phyloP scores from a whole-genome alignment of 176 grass and related monocot genomes.

The Metroxylon sagu region DNA sequence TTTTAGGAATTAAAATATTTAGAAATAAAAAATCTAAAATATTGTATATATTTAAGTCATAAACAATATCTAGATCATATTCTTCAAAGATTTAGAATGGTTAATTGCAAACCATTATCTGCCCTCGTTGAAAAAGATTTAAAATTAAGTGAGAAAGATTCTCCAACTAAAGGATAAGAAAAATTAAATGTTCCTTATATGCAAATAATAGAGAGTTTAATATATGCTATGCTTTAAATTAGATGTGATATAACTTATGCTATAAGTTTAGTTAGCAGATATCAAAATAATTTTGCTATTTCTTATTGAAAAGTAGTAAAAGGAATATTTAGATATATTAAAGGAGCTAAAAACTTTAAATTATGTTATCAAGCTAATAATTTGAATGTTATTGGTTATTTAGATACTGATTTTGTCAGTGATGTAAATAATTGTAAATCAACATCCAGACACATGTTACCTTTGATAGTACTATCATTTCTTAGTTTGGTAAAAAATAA shows the following conservation, averaged over 20 bases:
- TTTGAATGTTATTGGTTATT: background rate
- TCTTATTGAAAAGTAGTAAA: background rate
- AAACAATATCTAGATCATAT: background rate
- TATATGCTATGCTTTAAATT: background rate
- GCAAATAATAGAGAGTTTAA: background rate
- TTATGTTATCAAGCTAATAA: background rate
- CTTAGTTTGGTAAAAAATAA: background rate
- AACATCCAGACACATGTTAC: background rate
- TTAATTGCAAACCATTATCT: background rate
- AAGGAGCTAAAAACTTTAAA: background rate
- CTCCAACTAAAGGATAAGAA: background rate
- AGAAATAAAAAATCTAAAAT: background rate
- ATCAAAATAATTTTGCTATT: background rate
- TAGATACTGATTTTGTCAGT: background rate
- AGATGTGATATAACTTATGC: background rate
- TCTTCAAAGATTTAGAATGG: background rate
- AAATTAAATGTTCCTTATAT: no score
- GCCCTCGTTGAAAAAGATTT: no score
- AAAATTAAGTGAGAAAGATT: background rate
- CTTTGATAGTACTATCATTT: background rate
- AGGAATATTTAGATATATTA: background rate
- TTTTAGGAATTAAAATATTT: background rate
- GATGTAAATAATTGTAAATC: background rate
- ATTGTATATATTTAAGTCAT: background rate
- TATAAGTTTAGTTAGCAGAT: background rate